These are phyloP conservation scores for Sporothrix globosa DNA, from an alignment of 2,329 filamentous ascomycete genomes.

Conservation along the genomic window DNA sequence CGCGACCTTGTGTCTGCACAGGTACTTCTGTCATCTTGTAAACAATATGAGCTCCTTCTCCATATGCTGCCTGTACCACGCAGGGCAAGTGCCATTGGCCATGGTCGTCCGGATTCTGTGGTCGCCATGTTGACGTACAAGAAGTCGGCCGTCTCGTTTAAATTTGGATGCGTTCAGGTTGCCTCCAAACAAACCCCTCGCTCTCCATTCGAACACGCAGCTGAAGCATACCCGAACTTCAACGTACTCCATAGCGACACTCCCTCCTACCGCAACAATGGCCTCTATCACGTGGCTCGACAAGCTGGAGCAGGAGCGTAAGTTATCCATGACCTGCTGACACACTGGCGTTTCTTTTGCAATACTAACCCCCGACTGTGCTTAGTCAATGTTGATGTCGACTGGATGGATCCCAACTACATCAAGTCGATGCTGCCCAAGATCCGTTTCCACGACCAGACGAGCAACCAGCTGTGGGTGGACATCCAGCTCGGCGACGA, in stretches of 20 bases:
- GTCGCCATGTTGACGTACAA: slow-evolving; percentile 2
- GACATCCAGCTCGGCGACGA: slow-evolving; percentile 51
- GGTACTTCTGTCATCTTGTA: not conserved
- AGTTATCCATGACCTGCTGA: slow-evolving; percentile 31
- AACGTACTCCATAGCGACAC: not conserved
- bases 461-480: slow-evolving; percentile 55
- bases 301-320: slow-evolving; percentile 49
- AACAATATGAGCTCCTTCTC: not conserved
- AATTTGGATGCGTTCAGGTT: not conserved
- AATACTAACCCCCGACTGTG: not conserved
- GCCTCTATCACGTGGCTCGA: slow-evolving; percentile 47
- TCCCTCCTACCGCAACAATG: not conserved
- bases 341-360: fast-evolving
- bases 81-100: not conserved
- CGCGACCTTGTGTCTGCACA: slow-evolving; percentile 5
- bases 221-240: too few species aligned
- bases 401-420: slow-evolving; percentile 56
- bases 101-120: not conserved
- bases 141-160: slow-evolving; percentile 5
- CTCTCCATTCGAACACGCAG: too few species aligned
- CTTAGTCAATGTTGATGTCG: slow-evolving; percentile 55
- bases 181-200: not conserved
- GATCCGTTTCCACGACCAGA: slow-evolving; percentile 53
- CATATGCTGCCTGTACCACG: not conserved
- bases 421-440: slow-evolving; percentile 44